A percentile compares a stretch with the other conserved stretches of the same genome.
These are phyloP conservation scores for Triticum monococcum DNA, from an alignment of 176 grass and related monocot species.

Conservation along the genomic window DNA sequence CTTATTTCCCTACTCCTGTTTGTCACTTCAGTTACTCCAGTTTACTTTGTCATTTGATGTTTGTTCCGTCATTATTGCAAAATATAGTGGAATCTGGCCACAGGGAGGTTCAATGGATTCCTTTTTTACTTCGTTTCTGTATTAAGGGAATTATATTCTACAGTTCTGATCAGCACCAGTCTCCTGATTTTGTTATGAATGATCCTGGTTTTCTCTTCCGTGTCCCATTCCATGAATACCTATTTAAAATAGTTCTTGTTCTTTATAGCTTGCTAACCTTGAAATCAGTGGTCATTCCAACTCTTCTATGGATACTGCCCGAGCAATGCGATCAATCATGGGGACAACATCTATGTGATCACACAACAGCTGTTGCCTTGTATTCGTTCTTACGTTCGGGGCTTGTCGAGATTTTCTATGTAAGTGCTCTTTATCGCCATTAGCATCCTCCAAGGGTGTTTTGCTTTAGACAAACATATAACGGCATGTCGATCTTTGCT, in stretches of 20 bases:
- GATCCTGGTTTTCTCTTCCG: neutral
- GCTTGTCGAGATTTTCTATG: conserved; percentile 89
- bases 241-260: conserved; percentile 21
- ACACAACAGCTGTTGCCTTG: conserved; percentile 22
- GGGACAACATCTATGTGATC: conserved; percentile 46
- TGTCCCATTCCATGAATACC: conserved; percentile 5
- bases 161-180: neutral
- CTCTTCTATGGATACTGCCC: conserved; percentile 79
- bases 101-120: neutral
- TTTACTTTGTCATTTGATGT: neutral
- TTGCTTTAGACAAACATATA: conserved; percentile 2
- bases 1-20: neutral
- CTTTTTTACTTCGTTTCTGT: neutral
- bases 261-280: conserved; percentile 79
- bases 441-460: conserved; percentile 11
- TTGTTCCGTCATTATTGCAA: neutral
- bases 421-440: conserved; percentile 40
- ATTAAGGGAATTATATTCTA: neutral
- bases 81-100: neutral
- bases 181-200: conserved; percentile 8
- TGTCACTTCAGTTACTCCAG: neutral
- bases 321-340: conserved; percentile 49
- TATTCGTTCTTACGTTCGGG: conserved; percentile 74
- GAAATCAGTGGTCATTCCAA: conserved; percentile 81
- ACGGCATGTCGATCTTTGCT: neutral